Evolutionary conservation across 208 protist genomes (phyloP).

Genomic region (Jaenimonas drosophilae): DNA sequence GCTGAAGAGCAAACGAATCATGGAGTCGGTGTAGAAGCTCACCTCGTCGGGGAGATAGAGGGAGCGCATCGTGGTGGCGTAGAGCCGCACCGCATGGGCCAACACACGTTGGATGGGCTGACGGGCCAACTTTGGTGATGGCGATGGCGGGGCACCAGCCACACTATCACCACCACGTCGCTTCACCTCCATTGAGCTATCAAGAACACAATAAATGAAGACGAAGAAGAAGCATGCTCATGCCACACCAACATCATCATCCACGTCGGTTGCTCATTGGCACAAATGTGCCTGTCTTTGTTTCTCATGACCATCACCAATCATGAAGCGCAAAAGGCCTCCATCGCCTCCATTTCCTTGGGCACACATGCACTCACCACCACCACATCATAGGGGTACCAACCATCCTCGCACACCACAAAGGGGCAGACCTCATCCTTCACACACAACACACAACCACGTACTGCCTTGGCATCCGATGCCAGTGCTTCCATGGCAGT

Average conservation of each 20-base stretch:
- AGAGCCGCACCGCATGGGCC: neutral
- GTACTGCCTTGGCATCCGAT: neutral
- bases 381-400: constrained; percentile 40
- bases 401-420: constrained; percentile 1
- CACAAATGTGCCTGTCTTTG: neutral
- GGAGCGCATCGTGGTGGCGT: constrained; percentile 35
- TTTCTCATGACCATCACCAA: too few relatives aligned
- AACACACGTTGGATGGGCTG: neutral
- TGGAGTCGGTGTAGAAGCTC: constrained; percentile 50
- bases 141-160: too few relatives aligned
- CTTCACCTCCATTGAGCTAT: neutral
- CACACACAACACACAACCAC: too few relatives aligned
- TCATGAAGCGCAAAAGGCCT: too few relatives aligned
- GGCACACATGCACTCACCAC: constrained; percentile 36
- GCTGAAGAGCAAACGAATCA: constrained; percentile 55
- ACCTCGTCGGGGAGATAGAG: constrained; percentile 70
- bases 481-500: neutral
- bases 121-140: too few relatives aligned
- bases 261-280: neutral
- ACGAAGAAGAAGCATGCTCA: neutral
- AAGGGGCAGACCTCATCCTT: constrained; percentile 5
- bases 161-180: neutral
- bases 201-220: constrained; percentile 2
- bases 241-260: neutral
- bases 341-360: too few relatives aligned